These are phyloP conservation scores for Ilex paraguariensis DNA, from an alignment of 305 asterid species.

Conservation along the genomic window DNA sequence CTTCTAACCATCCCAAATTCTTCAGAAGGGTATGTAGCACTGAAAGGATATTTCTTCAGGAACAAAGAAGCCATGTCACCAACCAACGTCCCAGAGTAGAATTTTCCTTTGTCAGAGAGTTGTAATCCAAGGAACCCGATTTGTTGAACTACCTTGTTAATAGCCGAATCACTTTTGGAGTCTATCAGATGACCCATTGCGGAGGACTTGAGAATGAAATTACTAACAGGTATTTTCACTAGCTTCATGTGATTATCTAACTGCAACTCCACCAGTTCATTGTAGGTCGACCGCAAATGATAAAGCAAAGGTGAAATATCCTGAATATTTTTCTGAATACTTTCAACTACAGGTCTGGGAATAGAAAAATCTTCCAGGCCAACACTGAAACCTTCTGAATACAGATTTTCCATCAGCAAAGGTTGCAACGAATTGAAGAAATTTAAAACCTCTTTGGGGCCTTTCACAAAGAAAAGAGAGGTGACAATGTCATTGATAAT, in stretches of 20 bases:
- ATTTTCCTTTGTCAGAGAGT: constrained; percentile 62
- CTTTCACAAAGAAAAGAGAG: constrained; percentile 77
- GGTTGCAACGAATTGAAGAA: constrained; percentile 78
- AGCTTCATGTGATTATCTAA: constrained; percentile 55
- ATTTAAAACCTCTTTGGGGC: constrained; percentile 69
- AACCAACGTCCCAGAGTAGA: constrained; percentile 64
- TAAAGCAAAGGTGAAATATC: constrained; percentile 40
- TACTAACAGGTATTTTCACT: constrained; percentile 52
- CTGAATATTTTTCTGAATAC: constrained; percentile 45
- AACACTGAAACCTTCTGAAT: constrained; percentile 70
- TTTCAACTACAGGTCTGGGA: constrained; percentile 42
- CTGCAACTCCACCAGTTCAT: constrained; percentile 57
- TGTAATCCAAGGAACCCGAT: constrained; percentile 85
- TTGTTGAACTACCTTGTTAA: constrained; percentile 89
- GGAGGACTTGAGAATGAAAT: constrained; percentile 59
- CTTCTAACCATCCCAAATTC: constrained; percentile 75
- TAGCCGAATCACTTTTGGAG: constrained; percentile 88
- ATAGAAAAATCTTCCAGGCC: constrained; percentile 66
- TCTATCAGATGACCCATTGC: constrained; percentile 64
- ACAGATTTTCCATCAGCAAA: constrained; percentile 73
- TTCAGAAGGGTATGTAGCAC: constrained; percentile 52
- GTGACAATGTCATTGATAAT: constrained; percentile 66
- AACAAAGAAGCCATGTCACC: constrained; percentile 64
- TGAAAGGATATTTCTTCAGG: constrained; percentile 61
- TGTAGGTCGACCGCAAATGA: constrained; percentile 44